Evolutionary conservation across 2,329 filamentous ascomycete genomes (phyloP).

Genomic region (Madurella fahalii): DNA sequence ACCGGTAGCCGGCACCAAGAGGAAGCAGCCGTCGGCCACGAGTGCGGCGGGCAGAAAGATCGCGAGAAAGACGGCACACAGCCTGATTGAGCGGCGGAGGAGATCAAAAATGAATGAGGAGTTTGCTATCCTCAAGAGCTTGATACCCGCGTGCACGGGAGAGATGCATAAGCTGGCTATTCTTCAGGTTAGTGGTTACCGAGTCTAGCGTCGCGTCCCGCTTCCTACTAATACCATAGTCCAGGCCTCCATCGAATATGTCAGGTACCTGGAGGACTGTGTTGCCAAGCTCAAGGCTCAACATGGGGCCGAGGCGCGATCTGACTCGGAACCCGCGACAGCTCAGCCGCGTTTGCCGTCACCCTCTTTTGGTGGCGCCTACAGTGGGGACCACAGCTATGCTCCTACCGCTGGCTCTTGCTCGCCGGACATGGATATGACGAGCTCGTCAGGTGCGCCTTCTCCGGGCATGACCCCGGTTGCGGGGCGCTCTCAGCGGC

Average conservation of each 20-base stretch:
- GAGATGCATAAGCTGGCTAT: slow-evolving; percentile 99
- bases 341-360: slow-evolving; percentile 31
- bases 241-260: slow-evolving; percentile 92
- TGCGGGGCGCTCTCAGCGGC: slow-evolving; percentile 35
- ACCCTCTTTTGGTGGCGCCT: slow-evolving; percentile 26
- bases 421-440: slow-evolving; percentile 58
- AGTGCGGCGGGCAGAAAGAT: slow-evolving; percentile 92
- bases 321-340: slow-evolving; percentile 27
- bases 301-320: slow-evolving; percentile 23
- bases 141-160: slow-evolving; percentile 93
- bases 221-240: background rate
- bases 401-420: slow-evolving; percentile 33
- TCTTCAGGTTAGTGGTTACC: slow-evolving; percentile 63
- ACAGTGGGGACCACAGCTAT: slow-evolving; percentile 26
- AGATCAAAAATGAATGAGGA: slow-evolving; percentile 99
- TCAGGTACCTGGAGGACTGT: slow-evolving; percentile 89
- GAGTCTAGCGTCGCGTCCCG: background rate
- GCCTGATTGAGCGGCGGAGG: slow-evolving; percentile 82
- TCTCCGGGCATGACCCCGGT: slow-evolving; percentile 45
- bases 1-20: slow-evolving; percentile 51
- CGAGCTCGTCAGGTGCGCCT: slow-evolving; percentile 42
- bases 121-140: slow-evolving; percentile 85
- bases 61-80: slow-evolving; percentile 92
- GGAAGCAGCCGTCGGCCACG: slow-evolving; percentile 69
- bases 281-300: slow-evolving; percentile 71